phyloP scores from a whole-genome alignment of 1,284 basidiomycete genomes.

The Sporisorium sorghi region DNA sequence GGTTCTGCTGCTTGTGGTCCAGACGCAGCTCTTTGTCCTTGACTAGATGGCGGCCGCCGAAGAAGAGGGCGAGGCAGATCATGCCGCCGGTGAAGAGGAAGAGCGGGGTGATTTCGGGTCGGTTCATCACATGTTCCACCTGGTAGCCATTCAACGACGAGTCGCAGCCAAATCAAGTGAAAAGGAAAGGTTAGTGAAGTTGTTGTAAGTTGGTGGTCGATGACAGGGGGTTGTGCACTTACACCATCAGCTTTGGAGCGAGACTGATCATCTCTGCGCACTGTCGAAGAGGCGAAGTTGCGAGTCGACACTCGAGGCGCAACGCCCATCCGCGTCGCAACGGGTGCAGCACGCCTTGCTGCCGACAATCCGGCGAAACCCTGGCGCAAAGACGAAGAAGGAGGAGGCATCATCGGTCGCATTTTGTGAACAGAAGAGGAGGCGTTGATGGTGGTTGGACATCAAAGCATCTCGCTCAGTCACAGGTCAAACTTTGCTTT shows the following conservation, averaged over 20 bases:
- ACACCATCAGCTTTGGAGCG: slow-evolving; percentile 26
- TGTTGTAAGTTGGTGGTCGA: not conserved
- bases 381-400: not conserved
- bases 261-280: slow-evolving; percentile 22
- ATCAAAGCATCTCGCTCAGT: too few relatives aligned
- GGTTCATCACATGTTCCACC: slow-evolving; percentile 33
- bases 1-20: slow-evolving; percentile 28
- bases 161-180: too few relatives aligned
- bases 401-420: not conserved
- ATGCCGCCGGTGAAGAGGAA: slow-evolving; percentile 51
- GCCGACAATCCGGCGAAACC: not conserved
- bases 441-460: too few relatives aligned
- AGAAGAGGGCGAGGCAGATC: slow-evolving; percentile 46
- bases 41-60: slow-evolving; percentile 31
- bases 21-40: slow-evolving; percentile 41
- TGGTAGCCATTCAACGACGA: too few relatives aligned
- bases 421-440: not conserved
- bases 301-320: slow-evolving; percentile 2
- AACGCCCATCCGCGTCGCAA: not conserved
- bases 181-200: not conserved
- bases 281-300: slow-evolving; percentile 1
- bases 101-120: slow-evolving; percentile 50
- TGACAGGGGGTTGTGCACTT: slow-evolving; percentile 6
- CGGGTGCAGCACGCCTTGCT: not conserved
- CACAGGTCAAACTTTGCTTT: too few relatives aligned